Conservation (phyloP, 805 yeast genomes). For the Jamesozyma piceae region DNA sequence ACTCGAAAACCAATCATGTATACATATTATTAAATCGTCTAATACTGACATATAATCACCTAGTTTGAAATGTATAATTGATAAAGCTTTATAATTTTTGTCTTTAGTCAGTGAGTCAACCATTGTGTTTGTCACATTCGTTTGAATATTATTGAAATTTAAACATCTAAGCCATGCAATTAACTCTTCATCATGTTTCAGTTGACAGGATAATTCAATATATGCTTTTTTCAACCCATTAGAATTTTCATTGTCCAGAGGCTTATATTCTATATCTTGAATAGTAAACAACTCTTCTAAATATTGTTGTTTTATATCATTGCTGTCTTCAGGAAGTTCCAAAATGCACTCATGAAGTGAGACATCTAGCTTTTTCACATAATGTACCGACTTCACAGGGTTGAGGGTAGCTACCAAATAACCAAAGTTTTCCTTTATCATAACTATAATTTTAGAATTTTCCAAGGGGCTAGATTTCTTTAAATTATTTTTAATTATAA, state of each 20-base stretch:
- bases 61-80: constrained; percentile 13
- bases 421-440: constrained; percentile 13
- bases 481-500: neutral
- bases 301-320: constrained; percentile 10
- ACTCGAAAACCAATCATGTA: constrained; percentile 11
- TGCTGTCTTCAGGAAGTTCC: neutral
- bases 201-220: constrained; percentile 14
- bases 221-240: constrained; percentile 9
- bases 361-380: constrained; percentile 11
- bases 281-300: constrained; percentile 11
- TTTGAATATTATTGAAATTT: constrained; percentile 10
- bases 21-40: constrained; percentile 10
- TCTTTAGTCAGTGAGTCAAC: constrained; percentile 6
- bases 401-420: constrained; percentile 5
- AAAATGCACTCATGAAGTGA: constrained; percentile 14
- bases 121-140: constrained; percentile 6
- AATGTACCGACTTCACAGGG: constrained; percentile 4
- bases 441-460: neutral
- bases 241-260: neutral
- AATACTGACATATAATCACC: constrained; percentile 13
- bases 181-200: constrained; percentile 6
- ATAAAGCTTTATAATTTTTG: constrained; percentile 14
- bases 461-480: constrained; percentile 2
- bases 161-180: constrained; percentile 12
- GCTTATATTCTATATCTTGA: neutral